Conservation (phyloP, 495 filamentous ascomycete species). For the Xylaria curta region DNA sequence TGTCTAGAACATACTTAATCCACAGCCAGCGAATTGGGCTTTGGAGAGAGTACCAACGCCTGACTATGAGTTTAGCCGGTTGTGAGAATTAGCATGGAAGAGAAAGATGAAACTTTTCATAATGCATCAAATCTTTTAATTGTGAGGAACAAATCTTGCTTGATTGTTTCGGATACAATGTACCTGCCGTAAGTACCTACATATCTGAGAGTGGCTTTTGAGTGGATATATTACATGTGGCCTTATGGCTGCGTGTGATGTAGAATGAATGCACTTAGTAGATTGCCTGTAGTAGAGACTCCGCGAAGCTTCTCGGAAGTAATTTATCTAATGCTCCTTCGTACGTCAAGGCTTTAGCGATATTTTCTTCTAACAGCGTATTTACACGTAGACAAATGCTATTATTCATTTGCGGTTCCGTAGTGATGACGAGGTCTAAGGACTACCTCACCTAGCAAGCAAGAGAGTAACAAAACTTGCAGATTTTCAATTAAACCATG, state of each 20-base stretch:
- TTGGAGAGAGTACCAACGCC: neutral
- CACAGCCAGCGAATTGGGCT: constrained; percentile 3
- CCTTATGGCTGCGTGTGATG: neutral
- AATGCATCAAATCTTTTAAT: neutral
- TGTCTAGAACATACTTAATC: constrained; percentile 28
- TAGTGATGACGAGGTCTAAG: neutral
- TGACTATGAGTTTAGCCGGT: neutral
- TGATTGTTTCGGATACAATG: neutral
- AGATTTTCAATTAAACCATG: neutral
- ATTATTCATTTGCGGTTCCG: neutral
- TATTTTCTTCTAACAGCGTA: neutral
- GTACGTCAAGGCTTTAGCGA: neutral
- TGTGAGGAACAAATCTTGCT: neutral
- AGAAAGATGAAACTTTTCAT: neutral
- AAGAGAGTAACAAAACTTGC: neutral
- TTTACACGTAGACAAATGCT: neutral
- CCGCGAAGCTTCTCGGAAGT: neutral
- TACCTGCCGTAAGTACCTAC: neutral
- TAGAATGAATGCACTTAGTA: too few relatives aligned
- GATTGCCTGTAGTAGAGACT: too few relatives aligned
- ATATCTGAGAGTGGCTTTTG: neutral
- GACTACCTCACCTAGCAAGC: neutral
- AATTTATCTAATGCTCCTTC: neutral
- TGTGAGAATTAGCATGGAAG: neutral
- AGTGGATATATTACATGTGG: neutral